These are phyloP conservation scores for Ganoderma boninense DNA, from an alignment of 1,284 basidiomycete species.

Conservation along the genomic window DNA sequence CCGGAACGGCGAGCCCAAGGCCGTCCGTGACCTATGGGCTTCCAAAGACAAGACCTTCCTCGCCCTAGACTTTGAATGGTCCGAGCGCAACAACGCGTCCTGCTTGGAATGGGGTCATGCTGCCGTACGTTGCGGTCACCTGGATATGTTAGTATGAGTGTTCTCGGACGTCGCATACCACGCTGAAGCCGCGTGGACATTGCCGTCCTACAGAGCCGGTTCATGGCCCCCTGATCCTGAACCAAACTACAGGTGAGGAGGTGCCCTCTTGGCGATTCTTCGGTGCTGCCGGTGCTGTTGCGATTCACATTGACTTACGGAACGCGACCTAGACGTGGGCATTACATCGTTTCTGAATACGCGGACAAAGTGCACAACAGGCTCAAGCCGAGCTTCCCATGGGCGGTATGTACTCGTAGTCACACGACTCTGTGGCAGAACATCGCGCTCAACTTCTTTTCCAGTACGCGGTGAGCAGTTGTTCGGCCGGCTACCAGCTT, in stretches of 20 bases:
- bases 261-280: slow-evolving; percentile 3
- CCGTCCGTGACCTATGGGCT: slow-evolving; percentile 76
- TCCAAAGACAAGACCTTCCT: slow-evolving; percentile 77
- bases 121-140: slow-evolving; percentile 76
- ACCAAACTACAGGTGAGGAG: slow-evolving; percentile 76
- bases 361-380: slow-evolving; percentile 75
- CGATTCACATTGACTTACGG: slow-evolving; percentile 17
- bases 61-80: slow-evolving; percentile 81
- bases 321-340: slow-evolving; percentile 66
- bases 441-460: slow-evolving; percentile 21
- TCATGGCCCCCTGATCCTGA: slow-evolving; percentile 86
- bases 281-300: not conserved
- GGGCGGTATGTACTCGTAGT: slow-evolving; percentile 63
- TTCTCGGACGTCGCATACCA: slow-evolving; percentile 14
- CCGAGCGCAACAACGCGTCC: slow-evolving; percentile 75
- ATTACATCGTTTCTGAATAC: slow-evolving; percentile 82
- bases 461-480: slow-evolving; percentile 69
- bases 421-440: slow-evolving; percentile 25
- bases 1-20: slow-evolving; percentile 71
- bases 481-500: slow-evolving; percentile 16
- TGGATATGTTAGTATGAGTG: slow-evolving; percentile 67
- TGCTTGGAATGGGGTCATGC: slow-evolving; percentile 85
- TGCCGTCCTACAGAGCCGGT: slow-evolving; percentile 54
- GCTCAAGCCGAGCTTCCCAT: slow-evolving; percentile 65
- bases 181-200: slow-evolving; percentile 14